Evolutionary conservation across 495 filamentous ascomycete genomes (phyloP), one percentile per base, ranked within the genome.

Genomic region (Endocarpon pusillum): DNA sequence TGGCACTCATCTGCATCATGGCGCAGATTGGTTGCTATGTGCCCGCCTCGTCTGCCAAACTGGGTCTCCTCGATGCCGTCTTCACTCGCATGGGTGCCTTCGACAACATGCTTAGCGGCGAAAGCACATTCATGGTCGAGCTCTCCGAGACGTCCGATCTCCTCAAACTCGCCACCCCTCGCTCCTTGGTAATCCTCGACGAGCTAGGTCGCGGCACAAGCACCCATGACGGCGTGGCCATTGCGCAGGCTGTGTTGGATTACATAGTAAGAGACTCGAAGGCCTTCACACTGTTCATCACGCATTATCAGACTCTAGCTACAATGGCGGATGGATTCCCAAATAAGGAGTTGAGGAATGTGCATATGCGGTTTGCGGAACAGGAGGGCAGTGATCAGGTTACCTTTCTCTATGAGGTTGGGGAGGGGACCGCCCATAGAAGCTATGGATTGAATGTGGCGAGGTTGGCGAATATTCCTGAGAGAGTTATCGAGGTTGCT

Each of bases 91-190:
- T 96, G 87, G 89, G 89, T 27, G 89, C 91, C 4, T 80, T 78
- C 44, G 89, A 99, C 54, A 94, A 94, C 55, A 81, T 99, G 62
- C 78, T 99, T 51, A 80, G 81, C 0, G 85, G 84, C 38, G 91
- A 99, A 51, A 78, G 69, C 15, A 99, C 89, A 1, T 99, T 99
- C 61, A 94, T 94, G 86, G 86, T 96, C 32, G 89, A 99, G 46
- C 71, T 99, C 0, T 79, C 70, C 25, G 89, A 96, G 49, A 96
- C 89, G 1, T 72, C 78, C 1, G 73, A 85, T 36, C 94, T 97
- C 46, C 66, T 97, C 9, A 83, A 89, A 46, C 67, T 76, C 55
- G 87, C 89, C 0, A 86, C 82, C 1, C 69, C 75, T 1, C 66
- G 81, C 11, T 79, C 71, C 1, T 58, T 97, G 11, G 75, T 97